Base-by-base conservation (phyloP, 768 basidiomycete species). In the Mycena epipterygia region DNA sequence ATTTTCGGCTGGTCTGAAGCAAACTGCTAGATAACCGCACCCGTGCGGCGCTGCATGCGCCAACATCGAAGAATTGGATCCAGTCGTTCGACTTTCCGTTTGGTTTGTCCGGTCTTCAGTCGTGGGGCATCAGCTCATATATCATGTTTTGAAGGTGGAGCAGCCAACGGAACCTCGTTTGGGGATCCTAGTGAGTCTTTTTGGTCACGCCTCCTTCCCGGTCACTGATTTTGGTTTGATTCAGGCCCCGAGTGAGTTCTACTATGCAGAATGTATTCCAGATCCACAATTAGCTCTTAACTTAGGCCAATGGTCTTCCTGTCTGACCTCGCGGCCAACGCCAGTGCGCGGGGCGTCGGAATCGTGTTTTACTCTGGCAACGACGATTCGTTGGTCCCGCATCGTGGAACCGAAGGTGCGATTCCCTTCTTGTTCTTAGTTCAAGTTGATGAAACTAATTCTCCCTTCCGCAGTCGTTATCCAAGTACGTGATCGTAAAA, bases 31-130 rank as follows among this genome's bases (percentile, higher is more conserved):
- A 92, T 73, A 81, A 84, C 44, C 82, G 76, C 44, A 88, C 87
- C 19, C 84, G 88, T 48, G 79, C 85, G 30, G 92, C 92, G 1
- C 76, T 94, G 21, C 92, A 94, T 77, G 92, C 92, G 2, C 92
- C 92, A 2, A 87, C 84, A 7, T 91, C 86, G 74, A 84, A 85
- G 73, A 75, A 88, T 58, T 88, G 87, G 86, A 71, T 44, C 0
- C 4, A 21, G 0, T 55, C 57, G 66, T 33, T 62, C 78, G 72
- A 68, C 57, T 52, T 84, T 82, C 74, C 65, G 76, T 27, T 86
- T 79, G 71, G 79, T 82, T 56, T 82, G 67, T 59, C 21, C 17
- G 11, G 3, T 57, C 12, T 41, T 35, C 44, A 14, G 21, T 19
- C 13, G n/a, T 2, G 16, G 14, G 1, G 2, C 19, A 30, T 67